These are phyloP conservation scores for Candida ipomoeae DNA, from an alignment of 805 yeast species.

Conservation along the genomic window DNA sequence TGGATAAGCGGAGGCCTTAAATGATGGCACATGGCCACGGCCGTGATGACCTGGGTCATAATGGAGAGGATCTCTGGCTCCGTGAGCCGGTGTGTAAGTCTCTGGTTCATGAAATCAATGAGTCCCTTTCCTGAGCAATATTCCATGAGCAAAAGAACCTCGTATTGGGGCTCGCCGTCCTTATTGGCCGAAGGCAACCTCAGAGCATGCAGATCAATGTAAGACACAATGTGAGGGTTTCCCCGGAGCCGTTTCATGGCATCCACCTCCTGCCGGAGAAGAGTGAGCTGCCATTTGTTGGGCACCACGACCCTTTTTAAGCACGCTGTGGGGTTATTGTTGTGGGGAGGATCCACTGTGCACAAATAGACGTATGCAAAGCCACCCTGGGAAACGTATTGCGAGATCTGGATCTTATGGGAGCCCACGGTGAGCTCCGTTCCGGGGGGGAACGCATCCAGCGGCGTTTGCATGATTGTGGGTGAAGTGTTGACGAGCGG, in stretches of 20 bases:
- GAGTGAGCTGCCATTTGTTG: constrained; percentile 75
- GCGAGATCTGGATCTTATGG: constrained; percentile 62
- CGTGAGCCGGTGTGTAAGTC: constrained; percentile 60
- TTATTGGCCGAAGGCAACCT: constrained; percentile 37
- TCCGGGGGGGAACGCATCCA: constrained; percentile 68
- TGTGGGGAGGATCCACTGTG: constrained; percentile 56
- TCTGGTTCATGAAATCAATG: constrained; percentile 74
- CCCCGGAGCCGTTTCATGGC: constrained; percentile 90
- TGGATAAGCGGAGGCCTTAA: constrained; percentile 67
- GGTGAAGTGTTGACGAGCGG: constrained; percentile 2
- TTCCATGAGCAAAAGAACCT: constrained; percentile 78
- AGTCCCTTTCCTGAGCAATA: constrained; percentile 71
- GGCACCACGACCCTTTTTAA: constrained; percentile 95
- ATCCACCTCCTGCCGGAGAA: constrained; percentile 90
- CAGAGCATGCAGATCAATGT: constrained; percentile 93
- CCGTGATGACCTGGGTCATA: constrained; percentile 66
- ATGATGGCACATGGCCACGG: constrained; percentile 76
- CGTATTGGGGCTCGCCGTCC: constrained; percentile 49
- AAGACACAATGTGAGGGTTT: constrained; percentile 74
- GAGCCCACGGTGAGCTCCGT: constrained; percentile 79
- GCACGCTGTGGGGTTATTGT: constrained; percentile 62
- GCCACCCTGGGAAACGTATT: constrained; percentile 85
- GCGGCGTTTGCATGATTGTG: constrained; percentile 42
- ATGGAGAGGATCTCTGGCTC: constrained; percentile 67
- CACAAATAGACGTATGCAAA: constrained; percentile 93